Evolutionary conservation across 805 yeast genomes (phyloP).

Genomic region (Wickerhamomyces canadensis): DNA sequence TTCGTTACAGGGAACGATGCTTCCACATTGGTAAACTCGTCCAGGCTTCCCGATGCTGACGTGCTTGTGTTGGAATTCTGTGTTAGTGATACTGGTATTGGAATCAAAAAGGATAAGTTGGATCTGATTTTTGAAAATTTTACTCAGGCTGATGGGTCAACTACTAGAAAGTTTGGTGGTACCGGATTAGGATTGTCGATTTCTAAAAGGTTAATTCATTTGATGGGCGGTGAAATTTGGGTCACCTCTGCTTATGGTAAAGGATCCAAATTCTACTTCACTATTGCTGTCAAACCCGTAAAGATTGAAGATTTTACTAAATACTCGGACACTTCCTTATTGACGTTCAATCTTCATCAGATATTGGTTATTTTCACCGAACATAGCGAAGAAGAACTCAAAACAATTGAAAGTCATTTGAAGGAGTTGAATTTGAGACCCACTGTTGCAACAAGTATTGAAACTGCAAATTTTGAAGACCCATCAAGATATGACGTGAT

Average conservation of each 20-base stretch:
- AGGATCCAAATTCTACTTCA: constrained; percentile 81
- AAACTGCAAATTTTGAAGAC: constrained; percentile 49
- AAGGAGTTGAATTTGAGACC: constrained; percentile 56
- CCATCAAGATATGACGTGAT: constrained; percentile 70
- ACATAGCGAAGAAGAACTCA: constrained; percentile 45
- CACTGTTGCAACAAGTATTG: constrained; percentile 48
- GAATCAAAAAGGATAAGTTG: constrained; percentile 78
- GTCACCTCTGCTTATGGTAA: constrained; percentile 74
- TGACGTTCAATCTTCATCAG: constrained; percentile 68
- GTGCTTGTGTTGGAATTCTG: constrained; percentile 68
- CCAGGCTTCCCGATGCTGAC: constrained; percentile 15
- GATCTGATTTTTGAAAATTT: constrained; percentile 85
- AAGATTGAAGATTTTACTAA: constrained; percentile 45
- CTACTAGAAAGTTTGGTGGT: constrained; percentile 90
- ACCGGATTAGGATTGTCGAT: constrained; percentile 87
- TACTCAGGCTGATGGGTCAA: constrained; percentile 92
- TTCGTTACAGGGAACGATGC: constrained; percentile 17
- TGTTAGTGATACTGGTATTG: constrained; percentile 88
- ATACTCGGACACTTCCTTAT: constrained; percentile 54
- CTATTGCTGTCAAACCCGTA: constrained; percentile 72
- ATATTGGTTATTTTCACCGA: constrained; percentile 69
- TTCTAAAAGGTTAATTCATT: constrained; percentile 78
- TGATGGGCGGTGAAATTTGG: constrained; percentile 95
- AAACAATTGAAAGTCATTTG: constrained; percentile 46
- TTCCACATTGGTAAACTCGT: background rate